Percentiles rank a stretch among this genome's conserved stretches.
phyloP scores from a whole-genome alignment of 1,139 yeast genomes.

The Debaryomyces coudertii region DNA sequence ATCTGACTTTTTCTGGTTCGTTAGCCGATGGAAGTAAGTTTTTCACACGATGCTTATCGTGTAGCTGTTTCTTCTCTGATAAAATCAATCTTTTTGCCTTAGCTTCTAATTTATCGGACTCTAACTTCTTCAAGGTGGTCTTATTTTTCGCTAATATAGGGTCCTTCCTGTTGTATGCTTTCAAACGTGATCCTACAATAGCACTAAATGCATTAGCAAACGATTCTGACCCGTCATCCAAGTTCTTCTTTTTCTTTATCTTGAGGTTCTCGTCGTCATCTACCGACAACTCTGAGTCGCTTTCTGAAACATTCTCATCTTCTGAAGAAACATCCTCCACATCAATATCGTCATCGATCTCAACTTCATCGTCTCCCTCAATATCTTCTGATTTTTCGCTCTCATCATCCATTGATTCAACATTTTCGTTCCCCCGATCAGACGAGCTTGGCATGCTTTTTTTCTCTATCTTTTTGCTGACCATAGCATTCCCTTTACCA shows the following conservation, averaged over 20 bases:
- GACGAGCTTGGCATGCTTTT: not conserved
- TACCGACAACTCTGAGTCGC: conserved; percentile 17
- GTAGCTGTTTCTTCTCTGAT: conserved; percentile 68
- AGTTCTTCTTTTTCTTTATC: conserved; percentile 54
- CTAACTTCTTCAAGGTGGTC: conserved; percentile 69
- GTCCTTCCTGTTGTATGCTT: conserved; percentile 84
- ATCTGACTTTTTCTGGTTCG: conserved; percentile 55
- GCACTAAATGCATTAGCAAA: conserved; percentile 86
- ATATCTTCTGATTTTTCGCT: conserved; percentile 9
- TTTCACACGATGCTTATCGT: conserved; percentile 69
- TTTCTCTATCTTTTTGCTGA: conserved; percentile 10
- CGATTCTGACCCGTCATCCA: conserved; percentile 68
- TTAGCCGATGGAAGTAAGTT: conserved; percentile 66
- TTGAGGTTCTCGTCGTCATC: conserved; percentile 41
- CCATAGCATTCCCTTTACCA: conserved; percentile 15
- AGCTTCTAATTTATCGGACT: conserved; percentile 77
- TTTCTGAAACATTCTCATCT: conserved; percentile 15
- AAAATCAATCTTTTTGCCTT: conserved; percentile 76
- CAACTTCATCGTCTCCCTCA: conserved; percentile 17
- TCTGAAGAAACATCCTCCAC: conserved; percentile 15
- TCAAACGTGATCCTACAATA: conserved; percentile 80
- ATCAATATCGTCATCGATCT: conserved; percentile 16
- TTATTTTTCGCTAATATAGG: conserved; percentile 87
- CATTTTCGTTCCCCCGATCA: not conserved
- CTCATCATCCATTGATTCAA: not conserved